Conservation (phyloP, 2,329 filamentous ascomycete species). For the Curvularia sp. region DNA sequence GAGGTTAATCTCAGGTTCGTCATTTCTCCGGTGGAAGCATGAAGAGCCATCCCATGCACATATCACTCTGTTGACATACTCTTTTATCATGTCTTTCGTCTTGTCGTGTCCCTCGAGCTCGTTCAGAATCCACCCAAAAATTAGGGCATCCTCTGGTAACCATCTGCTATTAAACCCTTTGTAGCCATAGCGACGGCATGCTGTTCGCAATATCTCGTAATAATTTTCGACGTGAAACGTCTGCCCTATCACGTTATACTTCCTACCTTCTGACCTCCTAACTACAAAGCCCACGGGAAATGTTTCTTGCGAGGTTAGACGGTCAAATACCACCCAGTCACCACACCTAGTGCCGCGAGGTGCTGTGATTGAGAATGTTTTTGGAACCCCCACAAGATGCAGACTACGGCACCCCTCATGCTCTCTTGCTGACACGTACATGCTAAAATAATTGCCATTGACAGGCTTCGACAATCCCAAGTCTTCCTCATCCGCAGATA, state of each 20-base stretch:
- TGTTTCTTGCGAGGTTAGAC: too few relatives aligned
- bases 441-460: too few relatives aligned
- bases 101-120: neutral
- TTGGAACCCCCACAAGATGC: neutral
- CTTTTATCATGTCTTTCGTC: neutral
- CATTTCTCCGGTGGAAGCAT: neutral
- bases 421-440: neutral
- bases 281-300: neutral
- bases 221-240: neutral
- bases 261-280: neutral
- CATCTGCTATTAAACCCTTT: neutral
- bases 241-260: neutral
- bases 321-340: neutral
- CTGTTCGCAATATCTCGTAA: too few relatives aligned
- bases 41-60: conserved; percentile 2
- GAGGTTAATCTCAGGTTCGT: too few relatives aligned
- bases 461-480: neutral
- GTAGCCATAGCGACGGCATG: too few relatives aligned
- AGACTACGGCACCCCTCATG: neutral
- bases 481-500: neutral
- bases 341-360: neutral
- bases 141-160: neutral
- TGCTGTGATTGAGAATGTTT: neutral
- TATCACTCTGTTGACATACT: neutral
- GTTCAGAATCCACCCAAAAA: neutral